Evolutionary conservation across 768 basidiomycete species (phyloP).

Genomic region (Lactifluus hygrophoroides): DNA sequence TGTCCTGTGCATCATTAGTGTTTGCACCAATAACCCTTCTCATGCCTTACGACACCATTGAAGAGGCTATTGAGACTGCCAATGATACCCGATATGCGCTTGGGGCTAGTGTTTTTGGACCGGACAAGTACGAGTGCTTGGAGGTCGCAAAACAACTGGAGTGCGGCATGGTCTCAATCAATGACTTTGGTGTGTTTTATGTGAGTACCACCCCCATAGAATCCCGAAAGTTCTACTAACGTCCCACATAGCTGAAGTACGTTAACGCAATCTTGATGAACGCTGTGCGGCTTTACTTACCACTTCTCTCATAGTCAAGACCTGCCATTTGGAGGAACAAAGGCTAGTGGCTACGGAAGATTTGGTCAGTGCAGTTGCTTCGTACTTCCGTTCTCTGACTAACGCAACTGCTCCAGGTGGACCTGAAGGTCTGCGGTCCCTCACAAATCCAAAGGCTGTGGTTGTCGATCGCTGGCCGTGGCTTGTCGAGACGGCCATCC

Average conservation of each 20-base stretch:
- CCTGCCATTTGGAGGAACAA: slow-evolving; percentile 90
- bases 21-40: slow-evolving; percentile 90
- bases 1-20: slow-evolving; percentile 36
- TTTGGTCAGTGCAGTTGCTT: slow-evolving; percentile 49
- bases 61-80: slow-evolving; percentile 81
- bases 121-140: slow-evolving; percentile 67
- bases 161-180: slow-evolving; percentile 96
- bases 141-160: slow-evolving; percentile 75
- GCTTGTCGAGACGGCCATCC: slow-evolving; percentile 76
- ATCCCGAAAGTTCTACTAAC: slow-evolving; percentile 19
- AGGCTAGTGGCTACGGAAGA: slow-evolving; percentile 86
- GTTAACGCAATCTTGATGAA: slow-evolving; percentile 24
- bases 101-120: slow-evolving; percentile 92
- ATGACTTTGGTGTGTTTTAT: slow-evolving; percentile 89
- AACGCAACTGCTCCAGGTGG: slow-evolving; percentile 46
- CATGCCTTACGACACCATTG: slow-evolving; percentile 73
- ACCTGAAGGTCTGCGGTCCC: slow-evolving; percentile 81
- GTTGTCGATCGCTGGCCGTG: slow-evolving; percentile 82
- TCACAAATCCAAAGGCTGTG: slow-evolving; percentile 86
- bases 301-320: slow-evolving; percentile 56
- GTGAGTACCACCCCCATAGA: slow-evolving; percentile 35
- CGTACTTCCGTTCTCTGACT: slow-evolving; percentile 12
- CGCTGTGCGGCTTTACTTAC: background rate
- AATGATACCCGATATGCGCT: slow-evolving; percentile 86
- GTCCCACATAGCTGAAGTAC: slow-evolving; percentile 51